These are phyloP conservation scores for Mycosarcoma mackinlayi DNA, from an alignment of 1,284 basidiomycete species.

Conservation along the genomic window DNA sequence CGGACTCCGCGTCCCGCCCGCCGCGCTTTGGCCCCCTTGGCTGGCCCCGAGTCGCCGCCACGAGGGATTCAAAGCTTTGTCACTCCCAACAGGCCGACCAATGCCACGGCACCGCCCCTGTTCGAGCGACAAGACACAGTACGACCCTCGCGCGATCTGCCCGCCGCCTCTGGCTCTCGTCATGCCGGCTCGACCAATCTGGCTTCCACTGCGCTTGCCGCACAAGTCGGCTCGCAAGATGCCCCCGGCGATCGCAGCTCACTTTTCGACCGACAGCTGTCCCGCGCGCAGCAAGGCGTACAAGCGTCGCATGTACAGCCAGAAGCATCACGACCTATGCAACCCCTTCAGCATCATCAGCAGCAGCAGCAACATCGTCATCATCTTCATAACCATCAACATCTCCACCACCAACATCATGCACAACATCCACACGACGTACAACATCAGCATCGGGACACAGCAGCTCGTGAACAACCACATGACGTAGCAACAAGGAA, in stretches of 20 bases:
- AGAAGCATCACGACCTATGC: neutral
- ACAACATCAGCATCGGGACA: conserved; percentile 6
- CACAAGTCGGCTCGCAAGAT: conserved; percentile 30
- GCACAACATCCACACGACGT: conserved; percentile 14
- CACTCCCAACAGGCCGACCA: conserved; percentile 42
- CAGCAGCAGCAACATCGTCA: conserved; percentile 3
- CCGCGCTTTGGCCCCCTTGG: conserved; percentile 48
- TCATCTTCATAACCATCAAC: conserved; percentile 27
- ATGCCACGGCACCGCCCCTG: conserved; percentile 30
- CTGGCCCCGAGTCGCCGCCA: conserved; percentile 23
- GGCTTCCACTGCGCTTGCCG: conserved; percentile 39
- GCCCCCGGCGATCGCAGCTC: conserved; percentile 5
- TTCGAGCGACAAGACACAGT: conserved; percentile 50
- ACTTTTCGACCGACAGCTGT: conserved; percentile 19
- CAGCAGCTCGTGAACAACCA: conserved; percentile 17
- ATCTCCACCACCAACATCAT: conserved; percentile 27
- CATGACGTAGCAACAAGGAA: conserved; percentile 10
- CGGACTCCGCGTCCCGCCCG: conserved; percentile 53
- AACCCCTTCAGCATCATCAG: conserved; percentile 6
- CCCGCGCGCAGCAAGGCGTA: conserved; percentile 4
- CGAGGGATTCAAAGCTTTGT: conserved; percentile 16
- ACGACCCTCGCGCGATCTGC: conserved; percentile 33
- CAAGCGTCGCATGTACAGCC: conserved; percentile 10
- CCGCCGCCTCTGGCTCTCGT: conserved; percentile 27
- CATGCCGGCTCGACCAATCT: conserved; percentile 29